These are phyloP conservation scores for Lizanozyma gosingica DNA, from an alignment of 1,139 yeast species.

Conservation along the genomic window DNA sequence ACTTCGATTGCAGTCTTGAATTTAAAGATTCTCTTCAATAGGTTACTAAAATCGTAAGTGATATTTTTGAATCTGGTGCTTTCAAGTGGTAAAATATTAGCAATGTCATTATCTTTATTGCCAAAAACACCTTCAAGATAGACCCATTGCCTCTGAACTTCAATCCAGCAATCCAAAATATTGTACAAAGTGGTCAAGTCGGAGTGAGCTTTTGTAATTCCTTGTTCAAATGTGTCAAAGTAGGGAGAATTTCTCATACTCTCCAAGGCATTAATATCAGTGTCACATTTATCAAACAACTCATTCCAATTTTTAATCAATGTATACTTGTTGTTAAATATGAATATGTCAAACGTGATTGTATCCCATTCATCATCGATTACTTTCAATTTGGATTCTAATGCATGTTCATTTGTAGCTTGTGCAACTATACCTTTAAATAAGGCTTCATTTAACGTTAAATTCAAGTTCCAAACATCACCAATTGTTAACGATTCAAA, in stretches of 20 bases:
- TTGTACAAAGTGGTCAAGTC: constrained; percentile 43
- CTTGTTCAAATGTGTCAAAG: constrained; percentile 53
- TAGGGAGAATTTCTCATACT: constrained; percentile 72
- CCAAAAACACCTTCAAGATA: constrained; percentile 76
- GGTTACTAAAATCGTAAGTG: constrained; percentile 49
- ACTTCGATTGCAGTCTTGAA: constrained; percentile 51
- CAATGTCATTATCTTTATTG: constrained; percentile 42
- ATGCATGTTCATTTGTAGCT: constrained; percentile 66
- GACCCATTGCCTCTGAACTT: constrained; percentile 84
- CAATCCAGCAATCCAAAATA: constrained; percentile 67
- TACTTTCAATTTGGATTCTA: constrained; percentile 46
- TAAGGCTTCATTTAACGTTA: constrained; percentile 33
- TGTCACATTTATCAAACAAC: constrained; percentile 50
- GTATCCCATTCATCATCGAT: constrained; percentile 44
- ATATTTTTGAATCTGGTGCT: constrained; percentile 57
- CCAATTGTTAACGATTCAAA: constrained; percentile 37
- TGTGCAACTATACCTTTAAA: constrained; percentile 45
- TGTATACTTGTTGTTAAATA: constrained; percentile 43
- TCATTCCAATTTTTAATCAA: constrained; percentile 65
- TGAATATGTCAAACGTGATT: constrained; percentile 45
- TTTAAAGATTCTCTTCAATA: constrained; percentile 44
- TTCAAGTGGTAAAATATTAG: constrained; percentile 60
- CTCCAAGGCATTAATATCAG: constrained; percentile 51
- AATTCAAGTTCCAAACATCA: constrained; percentile 52
- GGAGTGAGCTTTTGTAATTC: constrained; percentile 46